These are phyloP conservation scores for Serendipita sp. DNA, from an alignment of 768 basidiomycete species.

Conservation along the genomic window DNA sequence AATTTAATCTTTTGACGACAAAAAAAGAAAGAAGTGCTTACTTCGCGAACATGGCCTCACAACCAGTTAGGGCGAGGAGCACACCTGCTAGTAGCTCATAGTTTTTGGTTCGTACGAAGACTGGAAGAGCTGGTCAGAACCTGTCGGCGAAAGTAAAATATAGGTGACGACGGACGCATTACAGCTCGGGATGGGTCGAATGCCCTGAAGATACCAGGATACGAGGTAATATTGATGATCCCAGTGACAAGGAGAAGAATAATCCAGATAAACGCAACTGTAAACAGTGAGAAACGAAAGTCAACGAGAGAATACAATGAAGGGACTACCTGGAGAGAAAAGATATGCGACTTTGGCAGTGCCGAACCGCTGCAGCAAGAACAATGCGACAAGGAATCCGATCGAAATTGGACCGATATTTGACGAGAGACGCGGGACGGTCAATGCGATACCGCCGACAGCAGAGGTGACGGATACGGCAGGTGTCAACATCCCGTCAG, in stretches of 20 bases:
- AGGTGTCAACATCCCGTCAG: too few relatives aligned
- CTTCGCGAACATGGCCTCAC: conserved; percentile 56
- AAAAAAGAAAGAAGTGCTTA: conserved; percentile 16
- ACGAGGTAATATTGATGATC: conserved; percentile 37
- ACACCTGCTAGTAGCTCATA: conserved; percentile 49
- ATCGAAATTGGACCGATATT: conserved; percentile 25
- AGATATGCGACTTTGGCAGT: conserved; percentile 28
- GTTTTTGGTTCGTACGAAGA: conserved; percentile 47
- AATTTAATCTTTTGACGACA: too few relatives aligned
- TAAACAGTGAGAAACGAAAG: too few relatives aligned
- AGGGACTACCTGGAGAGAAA: conserved; percentile 22
- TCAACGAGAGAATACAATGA: conserved; percentile 22
- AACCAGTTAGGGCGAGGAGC: conserved; percentile 51
- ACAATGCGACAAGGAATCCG: too few relatives aligned
- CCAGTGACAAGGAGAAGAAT: conserved; percentile 34
- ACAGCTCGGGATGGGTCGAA: too few relatives aligned
- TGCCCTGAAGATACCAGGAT: conserved; percentile 13
- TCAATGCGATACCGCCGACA: conserved; percentile 39
- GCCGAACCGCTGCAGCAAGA: conserved; percentile 39
- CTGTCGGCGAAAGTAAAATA: conserved; percentile 30
- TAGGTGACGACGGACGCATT: conserved; percentile 26
- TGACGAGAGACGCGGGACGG: conserved; percentile 29
- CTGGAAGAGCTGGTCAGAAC: conserved; percentile 26
- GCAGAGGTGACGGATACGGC: too few relatives aligned
- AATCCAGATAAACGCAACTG: conserved; percentile 44